phyloP scores from a whole-genome alignment of 805 yeast genomes.

The Zygosaccharomyces pseudorouxii region DNA sequence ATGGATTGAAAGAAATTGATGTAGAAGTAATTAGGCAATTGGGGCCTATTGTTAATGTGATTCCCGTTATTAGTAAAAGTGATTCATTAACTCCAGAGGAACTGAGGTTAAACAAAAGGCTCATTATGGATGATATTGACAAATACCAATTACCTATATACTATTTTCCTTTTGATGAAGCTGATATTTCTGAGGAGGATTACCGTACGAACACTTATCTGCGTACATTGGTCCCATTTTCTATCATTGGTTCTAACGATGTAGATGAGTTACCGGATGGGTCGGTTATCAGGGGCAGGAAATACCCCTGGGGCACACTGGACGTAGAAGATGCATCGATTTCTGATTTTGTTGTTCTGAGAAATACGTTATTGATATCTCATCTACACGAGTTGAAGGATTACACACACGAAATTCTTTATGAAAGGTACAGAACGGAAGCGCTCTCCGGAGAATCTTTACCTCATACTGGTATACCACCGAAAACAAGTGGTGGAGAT shows the following conservation, averaged over 20 bases:
- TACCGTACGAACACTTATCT: slow-evolving; percentile 61
- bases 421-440: slow-evolving; percentile 86
- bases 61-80: slow-evolving; percentile 81
- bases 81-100: slow-evolving; percentile 83
- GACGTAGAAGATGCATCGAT: slow-evolving; percentile 67
- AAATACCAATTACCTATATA: slow-evolving; percentile 66
- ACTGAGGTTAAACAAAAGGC: slow-evolving; percentile 63
- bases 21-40: slow-evolving; percentile 72
- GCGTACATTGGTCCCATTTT: slow-evolving; percentile 61
- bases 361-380: slow-evolving; percentile 73
- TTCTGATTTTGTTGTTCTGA: slow-evolving; percentile 75
- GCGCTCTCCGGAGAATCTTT: slow-evolving; percentile 59
- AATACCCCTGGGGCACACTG: slow-evolving; percentile 57
- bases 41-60: slow-evolving; percentile 74
- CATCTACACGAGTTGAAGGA: slow-evolving; percentile 88
- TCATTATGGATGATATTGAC: slow-evolving; percentile 73
- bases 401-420: slow-evolving; percentile 77
- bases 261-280: slow-evolving; percentile 46
- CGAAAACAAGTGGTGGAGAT: slow-evolving; percentile 20
- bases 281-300: slow-evolving; percentile 42
- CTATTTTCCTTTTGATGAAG: slow-evolving; percentile 62
- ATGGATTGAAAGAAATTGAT: slow-evolving; percentile 72
- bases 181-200: slow-evolving; percentile 54
- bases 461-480: slow-evolving; percentile 22
- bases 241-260: slow-evolving; percentile 65